phyloP scores from a whole-genome alignment of 306 rosid genomes.

The Castanea crenata region DNA sequence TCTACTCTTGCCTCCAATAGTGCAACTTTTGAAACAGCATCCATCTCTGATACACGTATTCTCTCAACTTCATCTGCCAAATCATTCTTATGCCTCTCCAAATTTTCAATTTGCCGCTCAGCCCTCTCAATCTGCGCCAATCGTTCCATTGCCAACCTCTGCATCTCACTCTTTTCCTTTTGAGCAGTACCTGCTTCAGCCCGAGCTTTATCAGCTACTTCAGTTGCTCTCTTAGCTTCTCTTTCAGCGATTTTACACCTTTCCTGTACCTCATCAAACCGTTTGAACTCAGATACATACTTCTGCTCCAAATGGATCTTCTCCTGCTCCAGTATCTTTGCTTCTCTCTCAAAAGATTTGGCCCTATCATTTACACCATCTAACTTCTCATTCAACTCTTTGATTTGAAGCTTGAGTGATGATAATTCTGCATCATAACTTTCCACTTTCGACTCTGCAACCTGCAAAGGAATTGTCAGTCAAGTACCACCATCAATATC shows the following conservation, averaged over 20 bases:
- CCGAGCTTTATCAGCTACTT: conserved; percentile 73
- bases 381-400: conserved; percentile 59
- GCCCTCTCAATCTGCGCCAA: conserved; percentile 78
- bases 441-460: conserved; percentile 74
- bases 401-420: conserved; percentile 57
- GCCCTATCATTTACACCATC: conserved; percentile 58
- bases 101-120: conserved; percentile 65
- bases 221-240: conserved; percentile 71
- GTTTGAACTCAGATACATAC: conserved; percentile 65
- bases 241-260: conserved; percentile 75
- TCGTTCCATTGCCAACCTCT: conserved; percentile 84
- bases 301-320: conserved; percentile 71
- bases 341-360: conserved; percentile 77
- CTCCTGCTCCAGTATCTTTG: conserved; percentile 65
- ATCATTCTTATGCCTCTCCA: conserved; percentile 59
- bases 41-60: conserved; percentile 56
- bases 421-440: conserved; percentile 72
- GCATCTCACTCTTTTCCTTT: conserved; percentile 80
- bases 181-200: conserved; percentile 61
- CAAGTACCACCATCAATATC: not conserved
- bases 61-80: conserved; percentile 48
- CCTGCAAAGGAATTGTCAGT: conserved; percentile 46
- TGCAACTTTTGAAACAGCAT: conserved; percentile 52
- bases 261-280: conserved; percentile 76
- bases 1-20: conserved; percentile 69